These are phyloP conservation scores for Byssochlamys sp. DNA, from an alignment of 2,329 filamentous ascomycete genomes.

Conservation along the genomic window DNA sequence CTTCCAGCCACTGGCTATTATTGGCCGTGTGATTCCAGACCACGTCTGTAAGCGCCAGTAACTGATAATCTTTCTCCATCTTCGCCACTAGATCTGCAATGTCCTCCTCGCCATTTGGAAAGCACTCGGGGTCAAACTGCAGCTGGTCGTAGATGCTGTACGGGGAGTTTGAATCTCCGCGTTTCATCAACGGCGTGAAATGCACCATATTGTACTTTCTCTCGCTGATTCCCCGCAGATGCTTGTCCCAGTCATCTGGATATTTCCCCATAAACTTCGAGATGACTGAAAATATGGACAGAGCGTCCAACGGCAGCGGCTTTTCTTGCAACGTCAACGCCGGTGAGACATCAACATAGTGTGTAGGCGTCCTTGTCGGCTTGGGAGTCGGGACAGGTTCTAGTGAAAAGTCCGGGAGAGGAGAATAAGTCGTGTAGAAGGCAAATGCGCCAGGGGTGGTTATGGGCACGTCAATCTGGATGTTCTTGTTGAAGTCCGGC, in stretches of 20 bases:
- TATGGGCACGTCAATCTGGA: slow-evolving; percentile 83
- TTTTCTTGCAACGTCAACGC: slow-evolving; percentile 63
- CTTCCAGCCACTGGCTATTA: slow-evolving; percentile 86
- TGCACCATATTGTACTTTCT: slow-evolving; percentile 98
- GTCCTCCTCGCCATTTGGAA: slow-evolving; percentile 77
- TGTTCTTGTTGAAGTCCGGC: slow-evolving; percentile 84
- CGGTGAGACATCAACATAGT: slow-evolving; percentile 92
- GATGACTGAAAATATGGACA: slow-evolving; percentile 86
- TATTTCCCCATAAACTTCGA: slow-evolving; percentile 98
- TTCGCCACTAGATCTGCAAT: slow-evolving; percentile 65
- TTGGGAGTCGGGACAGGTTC: slow-evolving; percentile 41
- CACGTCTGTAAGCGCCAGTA: slow-evolving; percentile 86
- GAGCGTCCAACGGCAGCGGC: slow-evolving; percentile 69
- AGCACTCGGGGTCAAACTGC: slow-evolving; percentile 69
- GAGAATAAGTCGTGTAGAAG: slow-evolving; percentile 87
- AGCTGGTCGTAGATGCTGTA: slow-evolving; percentile 95
- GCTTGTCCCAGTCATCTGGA: slow-evolving; percentile 78
- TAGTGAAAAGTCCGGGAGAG: slow-evolving; percentile 67
- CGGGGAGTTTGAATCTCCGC: slow-evolving; percentile 85
- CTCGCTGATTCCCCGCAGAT: slow-evolving; percentile 76
- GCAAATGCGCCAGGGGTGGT: slow-evolving; percentile 76
- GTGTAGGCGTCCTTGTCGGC: slow-evolving; percentile 61
- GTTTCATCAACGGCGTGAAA: slow-evolving; percentile 84
- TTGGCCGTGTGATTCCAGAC: slow-evolving; percentile 97
- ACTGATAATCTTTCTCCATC: slow-evolving; percentile 73